Evolutionary conservation across 805 yeast genomes (phyloP).

Genomic region (Candida koratica): DNA sequence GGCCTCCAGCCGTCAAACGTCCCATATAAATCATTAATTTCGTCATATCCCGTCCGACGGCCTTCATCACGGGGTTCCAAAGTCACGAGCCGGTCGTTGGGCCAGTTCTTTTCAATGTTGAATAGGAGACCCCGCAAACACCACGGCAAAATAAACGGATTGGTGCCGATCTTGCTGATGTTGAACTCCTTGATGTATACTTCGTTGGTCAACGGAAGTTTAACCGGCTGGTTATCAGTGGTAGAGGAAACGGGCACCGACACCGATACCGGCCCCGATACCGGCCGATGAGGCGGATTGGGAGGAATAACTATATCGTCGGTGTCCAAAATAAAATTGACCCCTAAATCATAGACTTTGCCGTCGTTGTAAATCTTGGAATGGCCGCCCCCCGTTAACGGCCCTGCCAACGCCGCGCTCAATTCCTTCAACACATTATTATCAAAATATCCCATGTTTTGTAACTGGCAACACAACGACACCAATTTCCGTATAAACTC

Average conservation of each 20-base stretch:
- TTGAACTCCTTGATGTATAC: constrained; percentile 47
- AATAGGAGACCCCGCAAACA: constrained; percentile 78
- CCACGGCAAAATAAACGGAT: constrained; percentile 91
- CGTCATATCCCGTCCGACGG: constrained; percentile 41
- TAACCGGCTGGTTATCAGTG: constrained; percentile 13
- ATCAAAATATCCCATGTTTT: constrained; percentile 76
- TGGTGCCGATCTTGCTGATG: constrained; percentile 62
- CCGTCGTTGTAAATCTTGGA: constrained; percentile 83
- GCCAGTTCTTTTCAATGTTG: constrained; percentile 51
- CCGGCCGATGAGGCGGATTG: constrained; percentile 13
- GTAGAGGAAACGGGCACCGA: constrained; percentile 14
- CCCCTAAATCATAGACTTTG: constrained; percentile 76
- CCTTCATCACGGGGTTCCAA: constrained; percentile 29
- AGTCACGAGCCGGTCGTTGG: constrained; percentile 38
- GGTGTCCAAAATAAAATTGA: constrained; percentile 73
- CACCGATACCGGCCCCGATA: constrained; percentile 20
- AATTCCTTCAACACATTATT: constrained; percentile 84
- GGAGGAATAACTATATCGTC: constrained; percentile 49
- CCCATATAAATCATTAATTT: constrained; percentile 55
- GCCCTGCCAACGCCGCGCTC: constrained; percentile 72
- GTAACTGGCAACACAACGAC: constrained; percentile 65
- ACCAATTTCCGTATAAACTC: constrained; percentile 72
- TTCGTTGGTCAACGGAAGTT: constrained; percentile 31
- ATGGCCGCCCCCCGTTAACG: constrained; percentile 94
- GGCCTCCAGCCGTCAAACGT: constrained; percentile 89